Conservation (phyloP, 1,284 basidiomycete species). For the Ceratobasidium sp. region DNA sequence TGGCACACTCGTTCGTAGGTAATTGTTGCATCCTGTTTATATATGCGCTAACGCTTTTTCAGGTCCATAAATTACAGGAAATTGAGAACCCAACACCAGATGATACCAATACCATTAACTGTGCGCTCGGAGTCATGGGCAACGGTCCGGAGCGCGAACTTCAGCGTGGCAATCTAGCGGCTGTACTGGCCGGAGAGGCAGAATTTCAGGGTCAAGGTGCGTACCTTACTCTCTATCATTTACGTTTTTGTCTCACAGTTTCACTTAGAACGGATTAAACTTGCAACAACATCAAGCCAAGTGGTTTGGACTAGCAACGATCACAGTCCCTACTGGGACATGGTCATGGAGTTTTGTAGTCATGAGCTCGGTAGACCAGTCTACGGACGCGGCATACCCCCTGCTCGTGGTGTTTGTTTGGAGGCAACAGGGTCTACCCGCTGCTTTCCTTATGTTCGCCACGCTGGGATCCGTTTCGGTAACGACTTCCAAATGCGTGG, state of each 20-base stretch:
- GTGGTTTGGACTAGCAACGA: neutral
- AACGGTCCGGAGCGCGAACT: constrained; percentile 2
- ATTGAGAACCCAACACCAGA: neutral
- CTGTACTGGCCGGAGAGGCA: neutral
- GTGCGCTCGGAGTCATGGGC: neutral
- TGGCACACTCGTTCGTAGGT: neutral
- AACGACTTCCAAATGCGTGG: neutral
- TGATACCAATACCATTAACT: neutral
- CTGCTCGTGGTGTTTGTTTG: neutral
- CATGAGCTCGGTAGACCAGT: neutral
- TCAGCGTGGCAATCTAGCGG: neutral
- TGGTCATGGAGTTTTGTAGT: neutral
- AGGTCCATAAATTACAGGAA: neutral
- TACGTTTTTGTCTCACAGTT: neutral
- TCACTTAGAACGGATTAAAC: neutral
- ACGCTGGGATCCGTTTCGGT: neutral
- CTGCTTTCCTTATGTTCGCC: neutral
- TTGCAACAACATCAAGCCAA: neutral
- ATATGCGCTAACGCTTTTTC: neutral
- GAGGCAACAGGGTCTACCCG: neutral
- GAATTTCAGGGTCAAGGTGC: constrained; percentile 3
- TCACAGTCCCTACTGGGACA: neutral
- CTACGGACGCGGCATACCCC: neutral
- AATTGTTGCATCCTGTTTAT: neutral
- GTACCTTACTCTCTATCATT: neutral